These are phyloP conservation scores for Eucalyptus cloeziana DNA, from an alignment of 345 rosid species.

Conservation along the genomic window DNA sequence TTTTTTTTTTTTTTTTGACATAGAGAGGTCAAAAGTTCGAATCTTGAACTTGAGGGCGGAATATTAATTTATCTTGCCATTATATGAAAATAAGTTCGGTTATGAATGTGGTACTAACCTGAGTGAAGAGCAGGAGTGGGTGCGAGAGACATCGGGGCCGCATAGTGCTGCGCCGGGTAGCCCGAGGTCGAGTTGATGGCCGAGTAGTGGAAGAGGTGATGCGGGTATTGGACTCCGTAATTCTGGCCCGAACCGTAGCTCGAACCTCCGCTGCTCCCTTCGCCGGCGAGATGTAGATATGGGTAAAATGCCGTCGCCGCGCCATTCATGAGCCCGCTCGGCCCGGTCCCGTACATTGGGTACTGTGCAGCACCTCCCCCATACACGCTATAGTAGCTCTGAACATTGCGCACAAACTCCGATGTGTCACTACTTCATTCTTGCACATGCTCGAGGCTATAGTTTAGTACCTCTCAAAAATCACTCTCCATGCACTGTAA, in stretches of 20 bases:
- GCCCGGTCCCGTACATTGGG: conserved; percentile 64
- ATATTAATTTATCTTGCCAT: not conserved
- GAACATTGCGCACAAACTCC: not conserved
- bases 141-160: conserved; percentile 68
- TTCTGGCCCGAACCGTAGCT: conserved; percentile 52
- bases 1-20: not conserved
- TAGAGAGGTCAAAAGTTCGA: not conserved
- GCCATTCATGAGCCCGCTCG: conserved; percentile 42
- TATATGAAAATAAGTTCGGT: not conserved
- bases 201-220: conserved; percentile 68
- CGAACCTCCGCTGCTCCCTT: conserved; percentile 34
- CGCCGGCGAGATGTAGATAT: conserved; percentile 73
- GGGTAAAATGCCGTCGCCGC: conserved; percentile 70
- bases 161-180: conserved; percentile 56
- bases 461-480: not conserved
- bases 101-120: conserved; percentile 15
- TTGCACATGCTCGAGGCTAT: not conserved
- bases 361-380: conserved; percentile 74
- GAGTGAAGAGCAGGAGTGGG: conserved; percentile 77
- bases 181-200: conserved; percentile 41
- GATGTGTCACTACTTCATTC: not conserved
- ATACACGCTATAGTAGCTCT: conserved; percentile 82
- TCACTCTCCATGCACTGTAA: not conserved
- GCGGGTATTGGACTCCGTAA: conserved; percentile 63
- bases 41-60: not conserved